These are phyloP conservation scores for Fragaria vesca DNA, from an alignment of 306 rosid genomes.

Conservation along the genomic window DNA sequence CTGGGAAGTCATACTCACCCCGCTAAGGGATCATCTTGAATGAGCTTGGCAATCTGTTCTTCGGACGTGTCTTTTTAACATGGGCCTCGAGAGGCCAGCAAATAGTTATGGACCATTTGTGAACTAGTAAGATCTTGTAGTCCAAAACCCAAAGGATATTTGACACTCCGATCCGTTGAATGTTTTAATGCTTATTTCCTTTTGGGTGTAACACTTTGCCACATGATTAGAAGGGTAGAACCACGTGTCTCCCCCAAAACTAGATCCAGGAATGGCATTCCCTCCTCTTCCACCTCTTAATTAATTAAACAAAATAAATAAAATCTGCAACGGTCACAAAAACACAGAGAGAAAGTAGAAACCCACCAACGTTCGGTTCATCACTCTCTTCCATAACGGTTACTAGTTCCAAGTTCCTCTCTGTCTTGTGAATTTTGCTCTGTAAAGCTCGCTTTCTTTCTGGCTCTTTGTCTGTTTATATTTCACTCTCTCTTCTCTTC, in stretches of 20 bases:
- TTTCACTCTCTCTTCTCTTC: not conserved
- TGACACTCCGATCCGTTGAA: too few species aligned
- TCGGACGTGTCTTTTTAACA: too few species aligned
- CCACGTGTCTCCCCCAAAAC: not conserved
- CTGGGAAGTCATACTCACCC: not conserved
- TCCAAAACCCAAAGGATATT: too few species aligned
- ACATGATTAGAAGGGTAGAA: not conserved
- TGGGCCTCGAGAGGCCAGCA: too few species aligned
- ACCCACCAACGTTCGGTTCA: constrained; percentile 37
- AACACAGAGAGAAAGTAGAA: not conserved
- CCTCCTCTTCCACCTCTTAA: not conserved
- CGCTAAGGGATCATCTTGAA: too few species aligned
- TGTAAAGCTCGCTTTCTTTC: constrained; percentile 1
- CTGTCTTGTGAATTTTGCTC: not conserved
- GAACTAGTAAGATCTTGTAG: too few species aligned
- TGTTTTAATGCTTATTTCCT: too few species aligned
- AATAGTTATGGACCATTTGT: too few species aligned
- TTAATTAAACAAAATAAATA: not conserved
- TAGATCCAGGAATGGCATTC: not conserved
- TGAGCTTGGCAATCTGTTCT: too few species aligned
- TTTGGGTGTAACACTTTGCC: too few species aligned
- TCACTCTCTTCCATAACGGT: constrained; percentile 46
- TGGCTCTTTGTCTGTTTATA: not conserved
- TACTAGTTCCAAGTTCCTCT: constrained; percentile 30
- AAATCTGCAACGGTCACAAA: constrained; percentile 64